Evolutionary conservation across 2,329 filamentous ascomycete genomes (phyloP), one percentile per base, ranked within the genome.

Genomic region (Cryphonectria radicalis): DNA sequence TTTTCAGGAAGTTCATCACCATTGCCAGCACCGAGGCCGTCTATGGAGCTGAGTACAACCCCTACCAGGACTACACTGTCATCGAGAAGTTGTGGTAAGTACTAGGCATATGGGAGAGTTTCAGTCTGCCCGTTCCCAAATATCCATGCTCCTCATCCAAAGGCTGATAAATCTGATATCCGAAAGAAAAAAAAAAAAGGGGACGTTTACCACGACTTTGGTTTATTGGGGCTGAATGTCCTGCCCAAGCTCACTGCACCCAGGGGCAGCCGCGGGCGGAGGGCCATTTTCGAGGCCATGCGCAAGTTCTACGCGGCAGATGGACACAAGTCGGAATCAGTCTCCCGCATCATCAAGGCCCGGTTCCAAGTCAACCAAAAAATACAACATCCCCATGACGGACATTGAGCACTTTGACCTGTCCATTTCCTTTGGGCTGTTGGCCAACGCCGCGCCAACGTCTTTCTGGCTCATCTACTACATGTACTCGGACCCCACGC

Each of bases 381-480:
- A 35, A 22, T 35, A 62, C 35, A 42, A 13, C 40, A 42, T 42
- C 40, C 40, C 40, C 11, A 42, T 42, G 40, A 42, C 40, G 11
- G 40, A 42, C 11, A 42, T 42, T 11, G 40, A 42, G 40, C 40
- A 42, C 40, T 42, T 42, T 11, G 40, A 42, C 40, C 11, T 42
- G 40, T 42, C 40, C 10, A 42, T 42, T 7, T 42, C 77, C 0
- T 74, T 83, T 66, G 82, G 78, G 0, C 76, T 82, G 60, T 74
- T 84, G 8, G 77, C 77, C 59, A 84, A 82, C 69, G 81, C 79
- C 0, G 74, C 77, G 0, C 79, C 81, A 2, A 76, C 81, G 0
- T 62, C 78, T 0, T 84, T 83, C 72, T 84, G 82, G 83, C 74
- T 79, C 6, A 46, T 82, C 1, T 80, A 78, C 43, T 78, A 80